Evolutionary conservation across 1,284 basidiomycete species (phyloP), one percentile per base, ranked within the genome.

Genomic region (Cryptococcus sp.): DNA sequence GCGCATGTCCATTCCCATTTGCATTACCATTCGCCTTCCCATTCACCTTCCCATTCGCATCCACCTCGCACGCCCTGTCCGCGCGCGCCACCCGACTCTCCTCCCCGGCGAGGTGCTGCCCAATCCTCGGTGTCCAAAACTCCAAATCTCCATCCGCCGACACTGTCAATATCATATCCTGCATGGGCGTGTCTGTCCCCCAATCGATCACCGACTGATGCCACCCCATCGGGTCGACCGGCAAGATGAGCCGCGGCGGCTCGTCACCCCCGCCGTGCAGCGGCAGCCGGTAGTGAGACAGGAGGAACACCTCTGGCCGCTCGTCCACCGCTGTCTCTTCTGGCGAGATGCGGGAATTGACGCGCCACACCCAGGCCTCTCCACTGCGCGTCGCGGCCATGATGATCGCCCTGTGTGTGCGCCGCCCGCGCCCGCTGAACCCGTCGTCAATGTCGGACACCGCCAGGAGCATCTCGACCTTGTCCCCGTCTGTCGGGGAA

Each of bases 191-290:
- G 55, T 66, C 65, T 45, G 50, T 71, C 57, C 52, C 69, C 73
- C 70, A 76, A 65, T 70, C 77, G 68, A 66, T 79, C 67, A 66
- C 84, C 80, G 67, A 68, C 50, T 67, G 66, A 59, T 77, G 71
- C 91, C 91, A 92, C 12, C 87, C 88, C 91, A 93, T 93, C 0
- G 91, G 90, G 72, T 94, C 91, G 4, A 94, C 89, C 5, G 88
- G 87, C 12, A 91, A 53, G 23, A 77, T 64, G 44, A 74, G 56
- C n/a, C 59, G 61, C 4, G 70, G 68, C 11, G 68, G 65, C 15
- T 28, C 46, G 16, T 39, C 50, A 12, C 50, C 42, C 1, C 43
- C 53, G 37, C 43, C 53, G 18, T 68, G 65, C 35, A 70, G 50
- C 0, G 73, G 73, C 3, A 75, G 61, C 5, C 50, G 54, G 43